phyloP scores from a whole-genome alignment of 352 stramenopile species.

The Phytophthora meadii region DNA sequence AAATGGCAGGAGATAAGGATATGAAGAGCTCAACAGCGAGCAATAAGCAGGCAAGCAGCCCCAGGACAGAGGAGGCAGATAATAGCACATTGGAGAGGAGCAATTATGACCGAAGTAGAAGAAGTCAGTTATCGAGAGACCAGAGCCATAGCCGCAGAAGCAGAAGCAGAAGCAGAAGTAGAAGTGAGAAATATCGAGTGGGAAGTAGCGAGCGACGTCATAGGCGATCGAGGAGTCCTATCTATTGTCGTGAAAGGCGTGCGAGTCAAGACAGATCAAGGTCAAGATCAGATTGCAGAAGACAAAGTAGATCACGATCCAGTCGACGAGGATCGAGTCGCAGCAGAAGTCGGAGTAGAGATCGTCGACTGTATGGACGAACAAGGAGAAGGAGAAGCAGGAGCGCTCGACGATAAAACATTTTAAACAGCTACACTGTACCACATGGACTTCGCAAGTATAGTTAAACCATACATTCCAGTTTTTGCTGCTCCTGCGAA shows the following conservation, averaged over 20 bases:
- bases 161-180: conserved; percentile 15
- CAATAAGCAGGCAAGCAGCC: not conserved
- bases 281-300: conserved; percentile 9
- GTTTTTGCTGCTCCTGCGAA: no score
- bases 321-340: conserved; percentile 7
- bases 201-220: not conserved
- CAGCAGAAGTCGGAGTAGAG: conserved; percentile 30
- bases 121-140: conserved; percentile 7
- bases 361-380: conserved; percentile 1
- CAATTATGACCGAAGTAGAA: not conserved
- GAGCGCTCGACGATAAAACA: conserved; percentile 7
- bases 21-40: conserved; percentile 15
- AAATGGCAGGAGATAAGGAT: conserved; percentile 64
- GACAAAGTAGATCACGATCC: conserved; percentile 22
- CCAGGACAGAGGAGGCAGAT: not conserved
- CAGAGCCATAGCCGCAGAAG: conserved; percentile 17
- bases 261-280: conserved; percentile 16
- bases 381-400: conserved; percentile 8
- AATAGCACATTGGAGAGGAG: not conserved
- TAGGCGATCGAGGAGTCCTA: conserved; percentile 14
- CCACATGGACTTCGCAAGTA: no score
- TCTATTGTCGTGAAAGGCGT: conserved; percentile 1
- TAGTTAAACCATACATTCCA: no score
- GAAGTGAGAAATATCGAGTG: conserved; percentile 3
- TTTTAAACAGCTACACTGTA: not conserved